Base-by-base conservation (phyloP, 805 yeast species). In the Candida xiaguanensis region DNA sequence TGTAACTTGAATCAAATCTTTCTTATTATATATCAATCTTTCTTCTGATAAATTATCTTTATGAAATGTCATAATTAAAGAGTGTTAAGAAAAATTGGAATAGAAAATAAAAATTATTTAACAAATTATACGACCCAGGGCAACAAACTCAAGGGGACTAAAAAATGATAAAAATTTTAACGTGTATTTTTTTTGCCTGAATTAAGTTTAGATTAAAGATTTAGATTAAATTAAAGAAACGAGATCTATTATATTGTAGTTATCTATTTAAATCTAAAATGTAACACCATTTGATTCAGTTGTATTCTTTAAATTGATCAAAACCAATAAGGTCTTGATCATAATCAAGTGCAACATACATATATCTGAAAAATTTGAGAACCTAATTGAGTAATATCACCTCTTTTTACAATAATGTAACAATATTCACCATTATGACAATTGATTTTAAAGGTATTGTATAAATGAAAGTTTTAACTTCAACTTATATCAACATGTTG, bases 1-100 rank as follows among this genome's bases (percentile, higher is more conserved):
- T 5, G 44, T 23, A 7, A 40, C 51, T 25, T 39, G 42, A 1
- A 41, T 22, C 8, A 35, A 39, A 13, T 39, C 42, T 7, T 33
- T 38, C 17, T 29, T 37, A 11, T 25, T 25, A 31, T 46, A 46
- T n/a, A 49, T 39, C 19, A 49, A 31, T 17, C 43, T 39, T 36
- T 48, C 51, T 6, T 40, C 34, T n/a, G 51, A 48, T 44, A 34
- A 18, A n/a, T 34, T 34, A 5, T 12, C 12, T 8, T 38, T 48
- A 42, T 20, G 15, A 7, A 14, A 20, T n/a, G 25, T 18, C 22
- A 36, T 36, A 15, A 8, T 7, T 9, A 25, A 25, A 25, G 8
- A 25, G 28, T 25, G n/a, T n/a, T n/a, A n/a, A n/a, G n/a, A n/a
- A n/a, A n/a, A n/a, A n/a, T n/a, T n/a, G n/a, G n/a, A n/a, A n/a